Evolutionary conservation across 345 rosid genomes (phyloP).

Genomic region (Cardiospermum halicacabum): DNA sequence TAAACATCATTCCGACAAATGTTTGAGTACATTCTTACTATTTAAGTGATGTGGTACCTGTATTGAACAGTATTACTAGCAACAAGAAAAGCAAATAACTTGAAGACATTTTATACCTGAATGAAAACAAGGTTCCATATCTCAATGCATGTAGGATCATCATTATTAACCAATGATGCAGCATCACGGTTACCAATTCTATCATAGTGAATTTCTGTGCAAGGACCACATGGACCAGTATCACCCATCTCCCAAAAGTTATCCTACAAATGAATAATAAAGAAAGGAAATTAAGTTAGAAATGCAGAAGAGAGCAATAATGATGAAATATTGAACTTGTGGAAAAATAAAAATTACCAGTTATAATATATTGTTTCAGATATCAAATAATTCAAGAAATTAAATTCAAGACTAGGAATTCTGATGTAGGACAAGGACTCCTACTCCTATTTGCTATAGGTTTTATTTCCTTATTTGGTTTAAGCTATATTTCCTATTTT

Average conservation of each 20-base stretch:
- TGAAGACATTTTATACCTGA: slow-evolving; percentile 48
- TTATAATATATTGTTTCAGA: neutral
- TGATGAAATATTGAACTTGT: neutral
- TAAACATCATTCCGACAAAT: neutral
- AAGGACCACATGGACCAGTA: slow-evolving; percentile 98
- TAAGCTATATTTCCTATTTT: too few species aligned
- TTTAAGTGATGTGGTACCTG: neutral
- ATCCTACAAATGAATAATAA: slow-evolving; percentile 45
- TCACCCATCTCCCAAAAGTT: slow-evolving; percentile 99
- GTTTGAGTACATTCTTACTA: neutral
- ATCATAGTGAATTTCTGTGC: slow-evolving; percentile 94
- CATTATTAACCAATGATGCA: slow-evolving; percentile 77
- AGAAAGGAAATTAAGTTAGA: slow-evolving; percentile 6
- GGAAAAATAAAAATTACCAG: neutral
- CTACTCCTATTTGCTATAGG: too few species aligned
- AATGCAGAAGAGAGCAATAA: neutral
- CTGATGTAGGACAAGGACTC: too few species aligned
- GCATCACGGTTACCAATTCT: slow-evolving; percentile 87
- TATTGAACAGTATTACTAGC: neutral
- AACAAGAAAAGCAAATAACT: neutral
- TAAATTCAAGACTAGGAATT: neutral
- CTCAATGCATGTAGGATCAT: slow-evolving; percentile 97
- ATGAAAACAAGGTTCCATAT: slow-evolving; percentile 98
- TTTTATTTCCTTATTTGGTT: too few species aligned
- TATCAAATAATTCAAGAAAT: neutral